Evolutionary conservation across 768 basidiomycete genomes (phyloP).

Genomic region (Mycena vitilis): DNA sequence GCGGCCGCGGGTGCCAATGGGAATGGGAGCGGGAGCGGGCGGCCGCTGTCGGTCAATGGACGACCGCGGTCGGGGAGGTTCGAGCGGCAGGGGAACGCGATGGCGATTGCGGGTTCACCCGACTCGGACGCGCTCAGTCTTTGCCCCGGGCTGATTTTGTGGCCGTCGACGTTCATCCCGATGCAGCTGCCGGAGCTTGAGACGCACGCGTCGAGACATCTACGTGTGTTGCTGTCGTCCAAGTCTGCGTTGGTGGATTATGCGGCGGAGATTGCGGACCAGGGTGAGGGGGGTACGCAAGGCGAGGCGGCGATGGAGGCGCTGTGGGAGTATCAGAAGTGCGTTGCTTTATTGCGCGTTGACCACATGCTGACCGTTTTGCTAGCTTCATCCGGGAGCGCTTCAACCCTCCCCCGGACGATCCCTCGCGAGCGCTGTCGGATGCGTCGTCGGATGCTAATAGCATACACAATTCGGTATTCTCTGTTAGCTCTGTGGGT

Average conservation of each 20-base stretch:
- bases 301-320: constrained; percentile 43
- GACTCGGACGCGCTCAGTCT: constrained; percentile 43
- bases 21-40: background rate
- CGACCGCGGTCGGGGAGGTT: background rate
- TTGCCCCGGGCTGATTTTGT: constrained; percentile 60
- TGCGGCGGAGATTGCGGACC: constrained; percentile 44
- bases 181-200: constrained; percentile 58
- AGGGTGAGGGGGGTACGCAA: constrained; percentile 38
- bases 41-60: constrained; percentile 1
- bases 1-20: background rate
- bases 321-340: constrained; percentile 56
- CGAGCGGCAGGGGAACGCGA: background rate
- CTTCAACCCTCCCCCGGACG: constrained; percentile 38
- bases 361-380: constrained; percentile 6
- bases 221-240: constrained; percentile 57
- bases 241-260: constrained; percentile 56
- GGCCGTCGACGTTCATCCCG: constrained; percentile 57
- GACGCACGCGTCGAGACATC: constrained; percentile 59
- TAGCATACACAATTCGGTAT: constrained; percentile 25
- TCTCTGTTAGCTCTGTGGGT: constrained; percentile 33
- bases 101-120: background rate
- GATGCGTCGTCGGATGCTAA: constrained; percentile 25
- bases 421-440: constrained; percentile 24
- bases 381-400: constrained; percentile 40
- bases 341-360: constrained; percentile 12